Evolutionary conservation across 371 early-diverging fungal species (phyloP).

Genomic region (Batkoa obscura): DNA sequence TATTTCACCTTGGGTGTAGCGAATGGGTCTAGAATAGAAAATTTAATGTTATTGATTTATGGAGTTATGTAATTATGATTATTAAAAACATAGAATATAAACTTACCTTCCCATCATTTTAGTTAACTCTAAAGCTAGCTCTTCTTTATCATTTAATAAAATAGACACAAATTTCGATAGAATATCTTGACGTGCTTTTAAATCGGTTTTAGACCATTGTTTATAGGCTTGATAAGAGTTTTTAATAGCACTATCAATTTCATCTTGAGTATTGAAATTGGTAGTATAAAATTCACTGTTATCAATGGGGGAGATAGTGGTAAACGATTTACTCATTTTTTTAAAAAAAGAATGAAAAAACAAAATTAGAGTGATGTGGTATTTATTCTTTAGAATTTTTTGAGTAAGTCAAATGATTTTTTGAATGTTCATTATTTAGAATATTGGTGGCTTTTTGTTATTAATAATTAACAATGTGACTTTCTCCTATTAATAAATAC

Average conservation of each 20-base stretch:
- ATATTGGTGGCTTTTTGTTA: too few relatives aligned
- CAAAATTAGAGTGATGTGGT: too few relatives aligned
- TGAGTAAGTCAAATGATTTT: too few relatives aligned
- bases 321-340: conserved; percentile 1
- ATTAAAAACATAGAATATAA: background rate
- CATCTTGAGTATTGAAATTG: conserved; percentile 13
- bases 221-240: conserved; percentile 22
- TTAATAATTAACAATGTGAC: too few relatives aligned
- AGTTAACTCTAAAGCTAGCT: conserved; percentile 35
- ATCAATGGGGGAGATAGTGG: conserved; percentile 8
- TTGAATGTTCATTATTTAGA: too few relatives aligned
- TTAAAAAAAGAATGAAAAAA: too few relatives aligned
- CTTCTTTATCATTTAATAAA: conserved; percentile 35
- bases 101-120: conserved; percentile 42
- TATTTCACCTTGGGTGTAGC: conserved; percentile 50
- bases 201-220: conserved; percentile 26
- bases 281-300: background rate
- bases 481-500: too few relatives aligned
- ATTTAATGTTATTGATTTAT: background rate
- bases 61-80: too few relatives aligned
- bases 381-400: too few relatives aligned
- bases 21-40: conserved; percentile 28
- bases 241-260: conserved; percentile 23
- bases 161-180: conserved; percentile 29
- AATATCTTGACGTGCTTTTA: conserved; percentile 30